phyloP scores from a whole-genome alignment of 371 early-diverging fungal species.

The Mucor mucedo region DNA sequence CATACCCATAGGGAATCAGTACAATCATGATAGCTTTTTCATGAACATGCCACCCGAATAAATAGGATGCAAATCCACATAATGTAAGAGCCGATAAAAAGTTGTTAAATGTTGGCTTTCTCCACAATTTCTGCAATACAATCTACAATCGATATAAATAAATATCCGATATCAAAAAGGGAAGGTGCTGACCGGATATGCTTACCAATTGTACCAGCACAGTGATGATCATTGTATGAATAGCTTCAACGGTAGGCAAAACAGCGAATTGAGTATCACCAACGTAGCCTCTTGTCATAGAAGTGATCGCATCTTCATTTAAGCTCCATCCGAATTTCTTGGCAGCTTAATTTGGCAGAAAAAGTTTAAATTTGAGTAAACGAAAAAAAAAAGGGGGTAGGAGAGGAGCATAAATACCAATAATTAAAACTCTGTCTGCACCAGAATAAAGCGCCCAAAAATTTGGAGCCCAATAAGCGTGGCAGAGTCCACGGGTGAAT shows the following conservation, averaged over 20 bases:
- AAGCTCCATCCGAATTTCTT: constrained; percentile 47
- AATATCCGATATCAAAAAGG: not conserved
- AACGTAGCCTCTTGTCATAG: constrained; percentile 91
- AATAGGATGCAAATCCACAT: constrained; percentile 86
- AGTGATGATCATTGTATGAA: constrained; percentile 79
- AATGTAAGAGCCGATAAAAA: constrained; percentile 79
- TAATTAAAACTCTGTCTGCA: constrained; percentile 76
- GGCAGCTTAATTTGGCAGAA: constrained; percentile 36
- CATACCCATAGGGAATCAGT: constrained; percentile 77
- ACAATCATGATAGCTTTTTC: constrained; percentile 94
- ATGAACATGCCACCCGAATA: constrained; percentile 98
- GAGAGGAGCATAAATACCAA: constrained; percentile 22
- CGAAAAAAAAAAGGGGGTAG: too few species aligned
- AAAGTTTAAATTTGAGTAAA: not conserved
- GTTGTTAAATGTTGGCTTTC: constrained; percentile 66
- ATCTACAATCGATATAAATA: constrained; percentile 23
- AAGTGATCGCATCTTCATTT: constrained; percentile 54
- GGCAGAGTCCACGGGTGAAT: constrained; percentile 94
- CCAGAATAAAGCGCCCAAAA: constrained; percentile 95
- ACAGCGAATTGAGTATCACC: constrained; percentile 88
- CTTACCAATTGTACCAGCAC: constrained; percentile 71
- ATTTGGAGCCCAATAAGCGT: constrained; percentile 98
- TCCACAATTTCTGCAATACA: constrained; percentile 63
- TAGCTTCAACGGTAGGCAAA: constrained; percentile 76
- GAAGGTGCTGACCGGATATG: not conserved